phyloP scores from a whole-genome alignment of 1,139 yeast genomes.

The Pichia sp. region DNA sequence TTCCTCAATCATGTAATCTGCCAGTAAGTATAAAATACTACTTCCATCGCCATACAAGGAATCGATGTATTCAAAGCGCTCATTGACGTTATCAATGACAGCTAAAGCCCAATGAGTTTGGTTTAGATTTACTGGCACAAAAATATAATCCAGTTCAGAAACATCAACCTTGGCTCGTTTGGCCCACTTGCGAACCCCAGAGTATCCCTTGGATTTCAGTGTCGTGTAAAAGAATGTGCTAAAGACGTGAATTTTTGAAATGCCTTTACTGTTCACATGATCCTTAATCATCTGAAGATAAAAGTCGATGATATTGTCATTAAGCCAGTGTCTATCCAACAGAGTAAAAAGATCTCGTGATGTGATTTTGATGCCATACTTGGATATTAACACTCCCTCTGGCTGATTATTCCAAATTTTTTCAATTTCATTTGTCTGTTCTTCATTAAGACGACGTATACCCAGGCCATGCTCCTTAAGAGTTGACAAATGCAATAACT shows the following conservation, averaged over 20 bases:
- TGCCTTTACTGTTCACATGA: constrained; percentile 64
- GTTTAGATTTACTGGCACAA: constrained; percentile 80
- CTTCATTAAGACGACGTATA: constrained; percentile 30
- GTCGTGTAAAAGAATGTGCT: constrained; percentile 85
- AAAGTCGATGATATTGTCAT: constrained; percentile 85
- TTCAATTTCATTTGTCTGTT: constrained; percentile 37
- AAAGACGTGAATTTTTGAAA: constrained; percentile 59
- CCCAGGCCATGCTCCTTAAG: constrained; percentile 29
- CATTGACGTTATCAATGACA: constrained; percentile 59
- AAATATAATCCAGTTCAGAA: constrained; percentile 55
- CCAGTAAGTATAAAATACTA: constrained; percentile 50
- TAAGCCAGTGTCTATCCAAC: constrained; percentile 74
- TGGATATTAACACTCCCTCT: constrained; percentile 35
- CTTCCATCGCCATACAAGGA: constrained; percentile 65
- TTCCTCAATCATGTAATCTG: constrained; percentile 59
- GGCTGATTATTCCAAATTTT: constrained; percentile 34
- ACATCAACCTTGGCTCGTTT: constrained; percentile 74
- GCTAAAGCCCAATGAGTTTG: constrained; percentile 94
- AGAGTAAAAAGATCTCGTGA: constrained; percentile 69
- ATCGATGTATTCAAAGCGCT: constrained; percentile 68
- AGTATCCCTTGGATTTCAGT: constrained; percentile 66
- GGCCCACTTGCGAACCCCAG: constrained; percentile 86
- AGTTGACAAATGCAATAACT: constrained; percentile 35
- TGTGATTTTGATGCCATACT: constrained; percentile 56
- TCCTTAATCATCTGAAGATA: constrained; percentile 76